phyloP scores from a whole-genome alignment of 768 basidiomycete species.

The Suillus clintonianus region DNA sequence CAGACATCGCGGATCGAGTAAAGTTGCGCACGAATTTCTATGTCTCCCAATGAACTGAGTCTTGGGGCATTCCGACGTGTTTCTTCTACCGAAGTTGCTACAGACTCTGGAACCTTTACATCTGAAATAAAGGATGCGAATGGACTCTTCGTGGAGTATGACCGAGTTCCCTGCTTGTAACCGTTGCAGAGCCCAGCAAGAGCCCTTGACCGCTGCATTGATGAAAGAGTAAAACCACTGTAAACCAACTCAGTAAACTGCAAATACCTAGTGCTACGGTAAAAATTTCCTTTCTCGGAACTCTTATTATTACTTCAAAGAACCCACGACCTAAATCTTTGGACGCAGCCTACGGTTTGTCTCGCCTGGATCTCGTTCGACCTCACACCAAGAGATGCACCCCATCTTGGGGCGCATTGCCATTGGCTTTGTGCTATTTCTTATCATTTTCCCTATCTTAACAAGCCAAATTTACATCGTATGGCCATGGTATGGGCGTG shows the following conservation, averaged over 20 bases:
- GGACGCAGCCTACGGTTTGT: background rate
- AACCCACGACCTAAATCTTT: background rate
- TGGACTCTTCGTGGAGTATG: background rate
- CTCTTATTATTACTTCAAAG: background rate
- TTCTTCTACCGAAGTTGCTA: background rate
- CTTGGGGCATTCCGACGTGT: slow-evolving; percentile 7
- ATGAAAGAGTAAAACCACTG: background rate
- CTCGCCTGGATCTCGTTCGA: slow-evolving; percentile 8
- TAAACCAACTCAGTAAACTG: too few species aligned
- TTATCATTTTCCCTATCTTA: slow-evolving; percentile 87
- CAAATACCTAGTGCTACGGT: too few species aligned
- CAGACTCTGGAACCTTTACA: background rate
- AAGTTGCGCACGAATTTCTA: slow-evolving; percentile 21
- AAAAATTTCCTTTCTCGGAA: slow-evolving; percentile 3
- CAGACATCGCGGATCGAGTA: background rate
- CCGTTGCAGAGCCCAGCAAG: background rate
- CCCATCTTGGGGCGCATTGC: slow-evolving; percentile 59
- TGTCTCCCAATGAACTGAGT: slow-evolving; percentile 21
- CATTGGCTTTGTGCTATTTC: slow-evolving; percentile 66
- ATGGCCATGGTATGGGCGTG: slow-evolving; percentile 89
- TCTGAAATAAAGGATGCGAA: slow-evolving; percentile 7
- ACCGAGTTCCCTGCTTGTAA: background rate
- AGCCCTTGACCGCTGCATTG: slow-evolving; percentile 11
- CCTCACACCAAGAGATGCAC: slow-evolving; percentile 34
- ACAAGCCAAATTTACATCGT: slow-evolving; percentile 89